phyloP scores from a whole-genome alignment of 2,329 filamentous ascomycete species.

The Ilyonectria mors-panacis region DNA sequence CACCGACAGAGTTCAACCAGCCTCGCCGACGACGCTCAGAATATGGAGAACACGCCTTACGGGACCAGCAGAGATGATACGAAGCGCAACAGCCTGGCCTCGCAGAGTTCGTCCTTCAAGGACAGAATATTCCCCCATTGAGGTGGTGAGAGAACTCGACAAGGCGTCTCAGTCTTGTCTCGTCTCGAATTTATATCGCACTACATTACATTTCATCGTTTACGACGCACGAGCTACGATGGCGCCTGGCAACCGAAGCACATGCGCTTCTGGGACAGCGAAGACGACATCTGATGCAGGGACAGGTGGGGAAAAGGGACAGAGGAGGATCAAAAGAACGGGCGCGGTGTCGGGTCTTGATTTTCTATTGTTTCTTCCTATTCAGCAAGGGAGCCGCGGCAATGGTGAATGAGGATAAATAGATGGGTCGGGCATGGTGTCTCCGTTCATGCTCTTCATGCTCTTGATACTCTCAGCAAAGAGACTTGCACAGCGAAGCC shows the following conservation, averaged over 20 bases:
- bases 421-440: constrained; percentile 11
- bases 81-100: constrained; percentile 44
- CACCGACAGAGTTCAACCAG: constrained; percentile 49
- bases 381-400: background rate
- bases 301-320: constrained; percentile 4
- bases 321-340: background rate
- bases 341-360: constrained; percentile 7
- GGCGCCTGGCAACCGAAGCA: background rate
- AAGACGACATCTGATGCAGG: background rate
- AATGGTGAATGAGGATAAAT: constrained; percentile 7
- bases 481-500: background rate
- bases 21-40: constrained; percentile 44
- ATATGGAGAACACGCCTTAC: constrained; percentile 43
- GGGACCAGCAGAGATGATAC: constrained; percentile 39
- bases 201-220: background rate
- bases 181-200: background rate
- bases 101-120: constrained; percentile 45
- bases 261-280: background rate
- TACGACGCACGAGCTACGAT: background rate
- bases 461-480: constrained; percentile 10
- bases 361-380: background rate
- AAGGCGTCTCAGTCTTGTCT: background rate
- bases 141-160: background rate
- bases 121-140: constrained; percentile 45
- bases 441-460: constrained; percentile 14